Conservation (phyloP, 139 green algal genomes). For the Picochlorum costavermella region DNA sequence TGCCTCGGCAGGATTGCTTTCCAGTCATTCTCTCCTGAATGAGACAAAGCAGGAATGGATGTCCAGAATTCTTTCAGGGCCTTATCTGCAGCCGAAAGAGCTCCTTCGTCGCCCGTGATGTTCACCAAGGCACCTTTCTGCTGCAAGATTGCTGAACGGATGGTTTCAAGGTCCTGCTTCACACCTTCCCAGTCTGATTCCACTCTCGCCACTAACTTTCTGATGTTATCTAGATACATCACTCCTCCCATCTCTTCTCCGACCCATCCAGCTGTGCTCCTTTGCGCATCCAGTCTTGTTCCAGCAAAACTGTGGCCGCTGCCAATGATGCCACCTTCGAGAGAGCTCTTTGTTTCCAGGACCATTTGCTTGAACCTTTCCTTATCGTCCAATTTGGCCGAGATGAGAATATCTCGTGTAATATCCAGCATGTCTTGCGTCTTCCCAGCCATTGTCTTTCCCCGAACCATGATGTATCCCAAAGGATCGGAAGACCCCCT, state of each 20-base stretch:
- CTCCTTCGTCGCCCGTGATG: conserved; percentile 80
- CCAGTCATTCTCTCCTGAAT: conserved; percentile 22
- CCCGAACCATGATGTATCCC: conserved; percentile 74
- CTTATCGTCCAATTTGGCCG: conserved; percentile 75
- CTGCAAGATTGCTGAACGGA: conserved; percentile 57
- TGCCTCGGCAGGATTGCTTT: conserved; percentile 27
- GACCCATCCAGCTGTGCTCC: conserved; percentile 71
- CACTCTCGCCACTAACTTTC: conserved; percentile 67
- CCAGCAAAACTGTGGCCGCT: conserved; percentile 77
- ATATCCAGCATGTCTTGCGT: conserved; percentile 80
- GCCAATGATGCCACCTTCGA: conserved; percentile 74
- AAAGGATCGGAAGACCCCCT: conserved; percentile 53
- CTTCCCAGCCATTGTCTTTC: conserved; percentile 90
- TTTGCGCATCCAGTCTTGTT: conserved; percentile 75
- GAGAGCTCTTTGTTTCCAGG: conserved; percentile 76
- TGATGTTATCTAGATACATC: conserved; percentile 83
- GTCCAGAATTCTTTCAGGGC: conserved; percentile 67
- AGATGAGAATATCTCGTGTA: conserved; percentile 73
- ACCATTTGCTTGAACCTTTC: conserved; percentile 93
- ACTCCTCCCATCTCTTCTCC: conserved; percentile 85
- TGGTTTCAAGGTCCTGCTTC: conserved; percentile 58
- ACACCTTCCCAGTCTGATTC: conserved; percentile 82
- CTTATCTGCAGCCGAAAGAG: conserved; percentile 48
- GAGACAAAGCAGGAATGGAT: conserved; percentile 52
- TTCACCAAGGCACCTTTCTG: conserved; percentile 81